phyloP scores from a whole-genome alignment of 495 filamentous ascomycete species.

The Penicillium flavigenum region DNA sequence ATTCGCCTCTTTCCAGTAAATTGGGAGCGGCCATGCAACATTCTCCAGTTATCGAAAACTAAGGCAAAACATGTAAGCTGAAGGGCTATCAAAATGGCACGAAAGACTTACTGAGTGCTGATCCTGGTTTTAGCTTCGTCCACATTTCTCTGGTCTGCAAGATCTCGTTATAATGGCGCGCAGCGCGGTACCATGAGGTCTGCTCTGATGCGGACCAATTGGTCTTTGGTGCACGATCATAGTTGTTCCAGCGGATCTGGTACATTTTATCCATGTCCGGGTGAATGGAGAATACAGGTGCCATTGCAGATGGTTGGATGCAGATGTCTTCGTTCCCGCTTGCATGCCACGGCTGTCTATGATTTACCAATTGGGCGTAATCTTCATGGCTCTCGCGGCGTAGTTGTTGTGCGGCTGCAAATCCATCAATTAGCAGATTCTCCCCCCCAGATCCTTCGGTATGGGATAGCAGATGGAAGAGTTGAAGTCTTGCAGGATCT shows the following conservation, averaged over 20 bases:
- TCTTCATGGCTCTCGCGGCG: conserved; percentile 43
- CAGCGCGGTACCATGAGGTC: conserved; percentile 73
- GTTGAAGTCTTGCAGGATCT: conserved; percentile 83
- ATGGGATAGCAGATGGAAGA: conserved; percentile 87
- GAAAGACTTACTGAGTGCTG: conserved; percentile 60
- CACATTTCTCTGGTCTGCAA: conserved; percentile 61
- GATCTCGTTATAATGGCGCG: conserved; percentile 62
- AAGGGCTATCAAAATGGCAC: not conserved
- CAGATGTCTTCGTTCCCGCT: conserved; percentile 80
- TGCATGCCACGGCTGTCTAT: conserved; percentile 68
- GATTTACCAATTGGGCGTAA: conserved; percentile 50
- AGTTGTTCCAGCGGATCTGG: conserved; percentile 88
- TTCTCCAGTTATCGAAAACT: conserved; percentile 97
- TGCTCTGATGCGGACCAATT: conserved; percentile 41
- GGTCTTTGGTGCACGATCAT: conserved; percentile 65
- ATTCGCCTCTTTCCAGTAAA: conserved; percentile 84
- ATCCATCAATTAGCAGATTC: conserved; percentile 81
- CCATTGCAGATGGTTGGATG: conserved; percentile 61
- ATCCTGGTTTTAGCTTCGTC: conserved; percentile 77
- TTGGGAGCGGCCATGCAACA: conserved; percentile 76
- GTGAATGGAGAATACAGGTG: conserved; percentile 65
- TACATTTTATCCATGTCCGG: conserved; percentile 39
- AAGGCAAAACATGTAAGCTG: conserved; percentile 13
- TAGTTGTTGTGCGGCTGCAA: conserved; percentile 63
- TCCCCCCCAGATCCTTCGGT: conserved; percentile 61